Base-by-base conservation (phyloP, 805 yeast species). In the Candida alai region DNA sequence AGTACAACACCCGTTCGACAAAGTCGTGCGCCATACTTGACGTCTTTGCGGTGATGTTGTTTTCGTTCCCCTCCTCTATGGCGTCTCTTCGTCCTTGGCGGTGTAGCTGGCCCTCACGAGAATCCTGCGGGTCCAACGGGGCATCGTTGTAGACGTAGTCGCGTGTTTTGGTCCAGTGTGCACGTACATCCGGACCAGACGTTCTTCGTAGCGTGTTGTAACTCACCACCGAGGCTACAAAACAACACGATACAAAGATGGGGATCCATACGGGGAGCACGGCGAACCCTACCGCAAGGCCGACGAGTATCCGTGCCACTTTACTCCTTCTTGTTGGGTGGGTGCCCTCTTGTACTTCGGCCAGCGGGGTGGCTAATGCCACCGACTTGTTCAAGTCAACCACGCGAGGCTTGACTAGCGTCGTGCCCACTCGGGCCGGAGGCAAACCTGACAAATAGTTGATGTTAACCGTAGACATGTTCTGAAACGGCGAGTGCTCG, bases 401-500 rank as follows among this genome's bases (percentile, higher is more conserved):
- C 45, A 79, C 60, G 34, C 65, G 64, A 4, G 82, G 76, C 39
- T 56, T 51, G 1, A 70, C 68, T 2, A 46, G 41, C 3, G 53
- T 47, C 5, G 58, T 62, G 14, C 64, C 67, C 11, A 74, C 59
- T 14, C 48, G 52, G 5, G 68, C 59, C 1, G 53, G 50, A 0
- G 78, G 76, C 25, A 70, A 49, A 33, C 64, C 68, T 5, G 65
- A 60, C 22, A 78, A 60, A 47, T 65, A 78, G 21, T 65, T 62
- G 36, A 78, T 62, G 26, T 66, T 69, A 32, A 73, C 53, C 13
- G 52, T 50, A 72, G 30, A 64, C 60, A 22, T 78, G 78, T 22
- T 24, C 27, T 17, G n/a, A 52, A 87, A 88, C 2, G 96, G 95
- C 36, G 84, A 77, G 40, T 70, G 73, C 19, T 78, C 70, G 3